Base-by-base conservation (phyloP, 2,329 filamentous ascomycete genomes). In the Scortechinia acanthostroma region DNA sequence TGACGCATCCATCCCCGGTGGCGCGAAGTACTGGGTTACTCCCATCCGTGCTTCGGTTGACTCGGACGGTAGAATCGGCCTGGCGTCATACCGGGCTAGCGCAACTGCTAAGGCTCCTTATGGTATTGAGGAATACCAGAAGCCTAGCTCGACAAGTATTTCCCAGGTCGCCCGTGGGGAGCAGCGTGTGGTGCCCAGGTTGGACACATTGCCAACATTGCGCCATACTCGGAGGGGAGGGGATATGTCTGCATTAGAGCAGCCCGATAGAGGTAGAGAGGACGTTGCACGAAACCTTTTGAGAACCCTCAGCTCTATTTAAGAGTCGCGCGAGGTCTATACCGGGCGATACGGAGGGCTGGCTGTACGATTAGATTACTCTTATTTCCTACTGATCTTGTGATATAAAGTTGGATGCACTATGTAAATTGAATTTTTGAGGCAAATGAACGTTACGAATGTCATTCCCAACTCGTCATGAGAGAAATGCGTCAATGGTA, bases 1-100 rank as follows among this genome's bases (percentile, higher is more conserved):
- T 46, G 66, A 73, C 48, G 57, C 63, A 4, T 61, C 69, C 28
- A 57, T 65, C 4, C 57, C 59, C 1, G 74, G 74, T 42, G 76
- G 76, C 45, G 67, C 65, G 46, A 79, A 77, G 52, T 58, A 76
- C 46, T 70, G 65, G 62, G 70, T 75, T 20, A 63, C 66, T 16
- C 69, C 74, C 2, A 57, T 61, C 37, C 65, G 63, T 33, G 74
- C 71, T 19, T 57, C 54, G 40, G 57, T 75, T 23, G 62, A 70
- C 48, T 62, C 69, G 17, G 54, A 63, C 10, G 70, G 70, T 25
- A 61, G 60, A 28, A 64, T 75, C 46, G 52, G 53, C 3, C 58
- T 75, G 42, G 51, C 55, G 14, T 59, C 57, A 17, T 55, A 54
- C 46, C 57, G 59, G 22, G 60, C 61, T 13, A 59, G 54, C 30